Evolutionary conservation across 371 early-diverging fungal species (phyloP), one percentile per base, ranked within the genome.

Genomic region (Mucor indicus): DNA sequence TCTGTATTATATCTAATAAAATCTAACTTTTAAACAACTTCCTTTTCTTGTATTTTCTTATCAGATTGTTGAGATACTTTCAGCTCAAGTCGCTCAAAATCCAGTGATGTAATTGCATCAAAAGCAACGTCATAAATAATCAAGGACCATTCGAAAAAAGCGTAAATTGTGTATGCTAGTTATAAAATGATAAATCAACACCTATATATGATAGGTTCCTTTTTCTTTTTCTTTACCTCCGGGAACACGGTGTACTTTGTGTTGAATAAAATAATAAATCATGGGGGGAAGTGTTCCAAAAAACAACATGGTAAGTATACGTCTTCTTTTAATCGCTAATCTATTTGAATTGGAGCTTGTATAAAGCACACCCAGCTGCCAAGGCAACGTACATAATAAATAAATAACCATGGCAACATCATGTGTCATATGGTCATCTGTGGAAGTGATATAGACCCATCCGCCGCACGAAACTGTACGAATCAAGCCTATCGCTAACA

Each of bases 81-180:
- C 5, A 60, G 10, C n/a, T 80, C 77, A 44, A 80, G 67, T 15
- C 59, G 67, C 20, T 67, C 59, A 62, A 88, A 88, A 61, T 89
- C 89, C 39, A 73, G 62, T 36, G 74, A 67, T 20, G 83, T 73
- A 8, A 86, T 73, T 17, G 85, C 82, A 56, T 90, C 91, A 55
- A 89, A 90, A 24, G 81, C 78, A 12, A 90, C 79, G 53, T 90
- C 91, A 39, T 87, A 84, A n/a, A 86, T 25, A 38, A 90, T 88
- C 23, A 90, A 59, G n/a, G 84, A 77, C 91, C 89, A 90, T 60
- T 90, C 91, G 53, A 87, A 88, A 65, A 87, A 83, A 12, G 89
- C 86, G 55, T 90, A 90, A 24, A 70, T 77, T 9, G 87, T 84
- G 56, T 90, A 88, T 3, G 89, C 91, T 77, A 60, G n/a, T n/a